A percentile compares a stretch with the other conserved stretches of the same genome.
Evolutionary conservation across 108 stramenopile species (phyloP).

Genomic region (Conticribra guillardii): DNA sequence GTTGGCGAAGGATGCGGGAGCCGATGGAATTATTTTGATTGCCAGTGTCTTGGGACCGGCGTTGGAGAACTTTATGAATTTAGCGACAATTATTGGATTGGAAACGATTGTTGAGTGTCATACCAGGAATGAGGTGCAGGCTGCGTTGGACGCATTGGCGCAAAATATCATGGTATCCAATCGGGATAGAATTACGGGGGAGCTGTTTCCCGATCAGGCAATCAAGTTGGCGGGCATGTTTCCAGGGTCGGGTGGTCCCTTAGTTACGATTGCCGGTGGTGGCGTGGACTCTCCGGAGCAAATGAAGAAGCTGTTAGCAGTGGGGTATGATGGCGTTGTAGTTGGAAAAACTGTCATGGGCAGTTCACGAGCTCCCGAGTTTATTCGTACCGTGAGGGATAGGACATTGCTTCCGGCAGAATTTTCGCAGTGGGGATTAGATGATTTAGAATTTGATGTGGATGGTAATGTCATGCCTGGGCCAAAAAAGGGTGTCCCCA

Average conservation of each 20-base stretch:
- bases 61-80: slow-evolving; percentile 82
- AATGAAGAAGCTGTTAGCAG: slow-evolving; percentile 86
- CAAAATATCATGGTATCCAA: slow-evolving; percentile 87
- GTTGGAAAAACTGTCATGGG: slow-evolving; percentile 90
- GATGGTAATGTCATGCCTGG: slow-evolving; percentile 80
- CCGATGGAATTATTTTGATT: slow-evolving; percentile 83
- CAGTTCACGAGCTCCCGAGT: slow-evolving; percentile 78
- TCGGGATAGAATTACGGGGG: slow-evolving; percentile 75
- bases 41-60: slow-evolving; percentile 84
- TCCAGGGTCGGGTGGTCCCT: slow-evolving; percentile 86
- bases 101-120: slow-evolving; percentile 93
- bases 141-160: slow-evolving; percentile 78
- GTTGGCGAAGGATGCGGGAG: slow-evolving; percentile 88
- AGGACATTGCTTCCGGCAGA: slow-evolving; percentile 88
- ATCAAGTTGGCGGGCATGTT: slow-evolving; percentile 85
- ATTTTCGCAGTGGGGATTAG: slow-evolving; percentile 83
- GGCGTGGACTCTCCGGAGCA: slow-evolving; percentile 74
- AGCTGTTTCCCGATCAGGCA: slow-evolving; percentile 78
- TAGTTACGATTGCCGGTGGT: slow-evolving; percentile 84
- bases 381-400: slow-evolving; percentile 86
- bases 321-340: slow-evolving; percentile 89
- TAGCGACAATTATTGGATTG: slow-evolving; percentile 86
- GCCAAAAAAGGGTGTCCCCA: slow-evolving; percentile 52
- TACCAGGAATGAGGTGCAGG: slow-evolving; percentile 84
- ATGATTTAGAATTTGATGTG: slow-evolving; percentile 83